Evolutionary conservation across 345 rosid species (phyloP).

Genomic region (Moricandia moricandioides): DNA sequence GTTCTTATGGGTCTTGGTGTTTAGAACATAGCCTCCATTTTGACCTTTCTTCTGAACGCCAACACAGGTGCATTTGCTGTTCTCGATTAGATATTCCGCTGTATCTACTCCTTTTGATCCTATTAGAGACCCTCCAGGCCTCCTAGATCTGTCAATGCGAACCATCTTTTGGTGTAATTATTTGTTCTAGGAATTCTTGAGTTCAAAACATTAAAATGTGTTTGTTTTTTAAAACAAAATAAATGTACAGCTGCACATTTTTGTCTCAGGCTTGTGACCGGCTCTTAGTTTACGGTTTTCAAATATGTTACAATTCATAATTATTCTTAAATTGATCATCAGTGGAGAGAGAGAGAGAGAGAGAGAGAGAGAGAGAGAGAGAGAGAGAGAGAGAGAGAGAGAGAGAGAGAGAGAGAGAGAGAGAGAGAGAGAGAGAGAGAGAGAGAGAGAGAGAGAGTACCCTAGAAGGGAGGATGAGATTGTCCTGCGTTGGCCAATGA

Average conservation of each 20-base stretch:
- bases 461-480: slow-evolving; percentile 66
- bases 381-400: not conserved
- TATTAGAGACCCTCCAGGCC: slow-evolving; percentile 46
- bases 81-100: slow-evolving; percentile 78
- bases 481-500: slow-evolving; percentile 71
- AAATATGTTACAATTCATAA: not conserved
- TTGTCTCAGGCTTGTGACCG: not conserved
- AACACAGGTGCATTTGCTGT: slow-evolving; percentile 77
- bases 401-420: not conserved
- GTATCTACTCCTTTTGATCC: slow-evolving; percentile 59
- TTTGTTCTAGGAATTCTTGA: not conserved
- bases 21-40: slow-evolving; percentile 83
- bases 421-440: not conserved
- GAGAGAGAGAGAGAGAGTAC: slow-evolving; percentile 30
- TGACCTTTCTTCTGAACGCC: slow-evolving; percentile 80
- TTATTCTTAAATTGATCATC: not conserved
- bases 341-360: not conserved
- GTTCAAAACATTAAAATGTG: not conserved
- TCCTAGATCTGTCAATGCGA: slow-evolving; percentile 39
- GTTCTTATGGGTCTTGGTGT: slow-evolving; percentile 77
- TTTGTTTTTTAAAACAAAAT: not conserved
- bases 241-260: not conserved
- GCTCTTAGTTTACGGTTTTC: not conserved
- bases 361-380: not conserved
- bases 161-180: not conserved